These are phyloP conservation scores for Fusarium chuoi DNA, from an alignment of 2,329 filamentous ascomycete species.

Conservation along the genomic window DNA sequence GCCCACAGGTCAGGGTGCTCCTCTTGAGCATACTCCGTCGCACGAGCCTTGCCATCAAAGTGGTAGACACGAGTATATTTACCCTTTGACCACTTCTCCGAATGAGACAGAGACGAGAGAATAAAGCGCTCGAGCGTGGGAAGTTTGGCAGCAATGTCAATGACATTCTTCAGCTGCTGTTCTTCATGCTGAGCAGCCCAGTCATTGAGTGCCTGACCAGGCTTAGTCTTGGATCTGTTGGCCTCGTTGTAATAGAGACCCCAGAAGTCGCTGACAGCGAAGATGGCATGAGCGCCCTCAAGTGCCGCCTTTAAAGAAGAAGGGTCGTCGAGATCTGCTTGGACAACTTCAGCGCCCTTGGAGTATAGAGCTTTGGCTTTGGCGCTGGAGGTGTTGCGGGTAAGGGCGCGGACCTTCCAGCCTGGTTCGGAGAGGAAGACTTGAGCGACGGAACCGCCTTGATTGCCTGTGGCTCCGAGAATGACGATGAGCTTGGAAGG, in stretches of 20 bases:
- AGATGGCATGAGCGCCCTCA: slow-evolving; percentile 33
- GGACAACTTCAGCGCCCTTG: slow-evolving; percentile 13
- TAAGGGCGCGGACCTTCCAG: slow-evolving; percentile 28
- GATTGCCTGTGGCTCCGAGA: slow-evolving; percentile 33
- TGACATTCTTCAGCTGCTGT: slow-evolving; percentile 50
- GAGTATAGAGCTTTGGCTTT: slow-evolving; percentile 14
- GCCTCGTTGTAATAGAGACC: slow-evolving; percentile 17
- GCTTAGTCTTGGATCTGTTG: slow-evolving; percentile 17
- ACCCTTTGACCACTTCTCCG: slow-evolving; percentile 51
- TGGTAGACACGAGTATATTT: slow-evolving; percentile 55
- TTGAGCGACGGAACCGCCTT: slow-evolving; percentile 25
- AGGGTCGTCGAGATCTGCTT: slow-evolving; percentile 8
- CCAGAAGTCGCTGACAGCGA: slow-evolving; percentile 46
- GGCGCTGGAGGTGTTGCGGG: slow-evolving; percentile 15
- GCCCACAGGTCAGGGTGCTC: slow-evolving; percentile 32
- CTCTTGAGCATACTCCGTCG: slow-evolving; percentile 42
- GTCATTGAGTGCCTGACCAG: slow-evolving; percentile 24
- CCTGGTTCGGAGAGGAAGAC: slow-evolving; percentile 12
- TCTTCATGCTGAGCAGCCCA: slow-evolving; percentile 46
- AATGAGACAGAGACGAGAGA: slow-evolving; percentile 50
- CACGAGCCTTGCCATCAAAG: slow-evolving; percentile 54
- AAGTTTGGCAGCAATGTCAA: slow-evolving; percentile 49
- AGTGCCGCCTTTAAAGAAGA: not conserved
- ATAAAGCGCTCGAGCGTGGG: slow-evolving; percentile 51
- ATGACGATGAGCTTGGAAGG: slow-evolving; percentile 26